These are phyloP conservation scores for Copromyces sp. DNA, from an alignment of 495 filamentous ascomycete species.

Conservation along the genomic window DNA sequence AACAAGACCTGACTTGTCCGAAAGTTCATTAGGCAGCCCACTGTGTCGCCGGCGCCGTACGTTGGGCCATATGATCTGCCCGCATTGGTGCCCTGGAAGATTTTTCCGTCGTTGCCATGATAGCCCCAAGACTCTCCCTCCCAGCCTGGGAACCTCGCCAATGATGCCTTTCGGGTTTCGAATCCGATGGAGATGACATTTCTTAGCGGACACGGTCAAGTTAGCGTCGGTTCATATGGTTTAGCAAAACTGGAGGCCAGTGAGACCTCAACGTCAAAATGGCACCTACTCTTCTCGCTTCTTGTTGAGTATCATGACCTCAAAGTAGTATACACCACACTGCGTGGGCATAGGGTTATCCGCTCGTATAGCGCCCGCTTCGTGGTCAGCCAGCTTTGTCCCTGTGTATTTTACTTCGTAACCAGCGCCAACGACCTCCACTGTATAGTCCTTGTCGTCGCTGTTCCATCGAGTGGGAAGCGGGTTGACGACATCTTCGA, in stretches of 20 bases:
- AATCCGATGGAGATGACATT: slow-evolving; percentile 88
- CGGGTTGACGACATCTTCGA: slow-evolving; percentile 46
- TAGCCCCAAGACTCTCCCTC: slow-evolving; percentile 95
- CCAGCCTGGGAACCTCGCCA: slow-evolving; percentile 87
- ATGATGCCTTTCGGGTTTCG: slow-evolving; percentile 57
- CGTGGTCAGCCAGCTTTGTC: slow-evolving; percentile 46
- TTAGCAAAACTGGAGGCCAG: not conserved
- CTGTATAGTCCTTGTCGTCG: slow-evolving; percentile 56
- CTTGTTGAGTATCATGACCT: slow-evolving; percentile 76
- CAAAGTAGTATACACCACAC: slow-evolving; percentile 94
- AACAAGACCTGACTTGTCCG: slow-evolving; percentile 80
- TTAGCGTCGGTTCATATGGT: not conserved
- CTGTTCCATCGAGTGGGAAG: slow-evolving; percentile 79
- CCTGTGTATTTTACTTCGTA: slow-evolving; percentile 65
- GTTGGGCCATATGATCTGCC: slow-evolving; percentile 65
- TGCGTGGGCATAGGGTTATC: slow-evolving; percentile 86
- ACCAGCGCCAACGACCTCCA: slow-evolving; percentile 69
- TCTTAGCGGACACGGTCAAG: slow-evolving; percentile 18
- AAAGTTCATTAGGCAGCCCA: slow-evolving; percentile 94
- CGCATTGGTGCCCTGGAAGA: slow-evolving; percentile 61
- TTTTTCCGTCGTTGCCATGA: slow-evolving; percentile 90
- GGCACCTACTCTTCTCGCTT: slow-evolving; percentile 75
- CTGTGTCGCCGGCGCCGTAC: slow-evolving; percentile 62
- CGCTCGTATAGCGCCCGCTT: slow-evolving; percentile 74
- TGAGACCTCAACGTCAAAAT: not conserved